Conservation (phyloP, 2,329 filamentous ascomycete species). For the Hymenoscyphus scutula region DNA sequence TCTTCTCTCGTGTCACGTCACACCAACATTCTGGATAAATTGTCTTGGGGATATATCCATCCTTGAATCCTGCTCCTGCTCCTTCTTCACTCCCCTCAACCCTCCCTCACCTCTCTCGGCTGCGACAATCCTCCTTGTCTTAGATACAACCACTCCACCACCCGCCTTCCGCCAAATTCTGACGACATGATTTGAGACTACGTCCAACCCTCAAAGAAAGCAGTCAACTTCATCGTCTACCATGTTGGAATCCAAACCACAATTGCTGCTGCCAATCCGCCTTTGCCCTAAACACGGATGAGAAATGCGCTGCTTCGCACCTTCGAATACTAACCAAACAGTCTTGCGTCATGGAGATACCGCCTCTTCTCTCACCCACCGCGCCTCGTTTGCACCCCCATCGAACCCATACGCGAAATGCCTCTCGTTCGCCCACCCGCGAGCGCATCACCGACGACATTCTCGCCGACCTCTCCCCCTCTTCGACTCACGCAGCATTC, state of each 20-base stretch:
- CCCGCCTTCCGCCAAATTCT: background rate
- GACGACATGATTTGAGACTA: background rate
- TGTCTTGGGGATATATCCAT: background rate
- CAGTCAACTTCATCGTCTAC: background rate
- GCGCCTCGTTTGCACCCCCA: conserved; percentile 26
- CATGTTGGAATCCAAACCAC: conserved; percentile 20
- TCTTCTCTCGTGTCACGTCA: background rate
- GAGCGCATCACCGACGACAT: conserved; percentile 50
- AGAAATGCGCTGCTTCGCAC: conserved; percentile 22
- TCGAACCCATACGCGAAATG: conserved; percentile 21
- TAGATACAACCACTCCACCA: background rate
- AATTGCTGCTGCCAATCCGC: conserved; percentile 7
- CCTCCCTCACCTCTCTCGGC: background rate
- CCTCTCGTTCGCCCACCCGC: conserved; percentile 31
- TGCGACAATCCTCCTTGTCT: background rate
- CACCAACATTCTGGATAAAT: background rate
- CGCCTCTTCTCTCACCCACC: conserved; percentile 23
- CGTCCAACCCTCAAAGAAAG: conserved; percentile 3
- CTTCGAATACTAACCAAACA: conserved; percentile 10
- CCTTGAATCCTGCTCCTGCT: background rate
- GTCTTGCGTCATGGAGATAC: conserved; percentile 26
- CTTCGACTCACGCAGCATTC: conserved; percentile 59
- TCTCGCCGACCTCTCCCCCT: conserved; percentile 59
- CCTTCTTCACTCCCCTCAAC: background rate
- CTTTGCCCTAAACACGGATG: conserved; percentile 14